Base-by-base conservation (phyloP, 2,329 filamentous ascomycete species). In the Torrubiella hemipterigena region DNA sequence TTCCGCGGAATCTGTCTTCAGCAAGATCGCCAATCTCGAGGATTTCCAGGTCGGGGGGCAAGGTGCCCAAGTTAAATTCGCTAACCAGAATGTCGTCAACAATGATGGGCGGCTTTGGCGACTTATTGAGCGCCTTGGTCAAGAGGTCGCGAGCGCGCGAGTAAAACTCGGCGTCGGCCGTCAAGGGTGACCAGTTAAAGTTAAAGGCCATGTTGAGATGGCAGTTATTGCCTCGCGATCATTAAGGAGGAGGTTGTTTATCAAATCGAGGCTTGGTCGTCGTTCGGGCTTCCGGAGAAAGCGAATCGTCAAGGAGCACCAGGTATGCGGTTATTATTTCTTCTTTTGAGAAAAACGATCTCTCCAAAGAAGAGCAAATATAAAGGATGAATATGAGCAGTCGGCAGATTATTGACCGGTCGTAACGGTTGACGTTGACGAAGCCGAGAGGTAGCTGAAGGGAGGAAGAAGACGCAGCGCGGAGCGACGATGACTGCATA, bases 121-220 rank as follows among this genome's bases (percentile, higher is more conserved):
- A 91, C 62, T 96, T 96, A 70, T 98, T 98, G 49, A 98, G 69
- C 21, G 91, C 91, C 35, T 83, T 80, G 17, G 91, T 98, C 47
- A 98, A 72, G 56, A 96, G 81, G 55, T 96, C 87, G 56, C 87
- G 82, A 31, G 91, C 89, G 46, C 86, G 81, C 54, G 81, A 75
- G 61, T 89, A 89, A 59, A 91, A 91, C 46, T 77, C 74, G 50
- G 84, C 89, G 64, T 96, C 91, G 52, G 89, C 89, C 63, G 93
- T 91, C 43, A 98, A 72, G 52, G 91, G 91, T 73, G 86, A 94
- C 91, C 91, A 98, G 84, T 96, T 96, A 82, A 98, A 98, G 69
- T 96, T 96, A 81, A 98, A 98, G 46, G 91, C 91, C 91, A 98
- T 98, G 60, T 61, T 68, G 58, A 61, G 58, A 62, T 63, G 59